Percentiles rank a stretch among this genome's conserved stretches.
Conservation (phyloP, 306 rosid species). For the Glycine latifolia region DNA sequence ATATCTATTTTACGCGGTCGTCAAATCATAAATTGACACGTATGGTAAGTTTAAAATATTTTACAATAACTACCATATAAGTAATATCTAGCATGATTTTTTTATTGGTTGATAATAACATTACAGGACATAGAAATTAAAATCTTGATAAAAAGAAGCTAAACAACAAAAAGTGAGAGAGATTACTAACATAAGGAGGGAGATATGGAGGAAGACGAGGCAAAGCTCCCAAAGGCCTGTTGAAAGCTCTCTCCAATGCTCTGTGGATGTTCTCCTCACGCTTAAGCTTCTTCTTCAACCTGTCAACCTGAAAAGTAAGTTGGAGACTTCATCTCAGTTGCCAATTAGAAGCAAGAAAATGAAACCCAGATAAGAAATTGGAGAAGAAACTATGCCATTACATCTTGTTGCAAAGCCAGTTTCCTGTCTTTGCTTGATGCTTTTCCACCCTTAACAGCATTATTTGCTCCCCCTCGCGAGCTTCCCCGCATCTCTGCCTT, state of each 20-base stretch:
- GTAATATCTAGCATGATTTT: too few species aligned
- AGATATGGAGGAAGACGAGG: constrained; percentile 98
- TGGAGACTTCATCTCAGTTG: constrained; percentile 22
- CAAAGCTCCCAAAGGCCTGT: constrained; percentile 88
- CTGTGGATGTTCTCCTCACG: constrained; percentile 84
- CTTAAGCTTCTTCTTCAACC: constrained; percentile 91
- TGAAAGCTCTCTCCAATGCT: constrained; percentile 91
- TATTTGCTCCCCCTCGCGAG: constrained; percentile 45
- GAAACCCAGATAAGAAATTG: constrained; percentile 6
- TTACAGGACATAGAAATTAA: neutral
- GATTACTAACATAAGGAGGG: constrained; percentile 74
- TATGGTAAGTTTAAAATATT: neutral
- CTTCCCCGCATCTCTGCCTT: constrained; percentile 70
- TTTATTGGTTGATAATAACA: neutral
- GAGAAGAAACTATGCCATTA: constrained; percentile 35
- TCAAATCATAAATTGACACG: neutral
- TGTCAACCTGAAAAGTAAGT: constrained; percentile 70
- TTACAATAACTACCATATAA: neutral
- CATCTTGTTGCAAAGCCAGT: constrained; percentile 86
- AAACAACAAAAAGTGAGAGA: constrained; percentile 13
- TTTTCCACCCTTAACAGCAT: constrained; percentile 54
- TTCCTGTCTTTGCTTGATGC: constrained; percentile 62
- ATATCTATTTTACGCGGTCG: neutral
- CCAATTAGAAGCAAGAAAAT: constrained; percentile 16
- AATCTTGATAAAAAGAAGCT: neutral